Percentiles rank a stretch among this genome's conserved stretches.
Conservation (phyloP, 2,329 filamentous ascomycete species). For the Ophiocordyceps robertsii region DNA sequence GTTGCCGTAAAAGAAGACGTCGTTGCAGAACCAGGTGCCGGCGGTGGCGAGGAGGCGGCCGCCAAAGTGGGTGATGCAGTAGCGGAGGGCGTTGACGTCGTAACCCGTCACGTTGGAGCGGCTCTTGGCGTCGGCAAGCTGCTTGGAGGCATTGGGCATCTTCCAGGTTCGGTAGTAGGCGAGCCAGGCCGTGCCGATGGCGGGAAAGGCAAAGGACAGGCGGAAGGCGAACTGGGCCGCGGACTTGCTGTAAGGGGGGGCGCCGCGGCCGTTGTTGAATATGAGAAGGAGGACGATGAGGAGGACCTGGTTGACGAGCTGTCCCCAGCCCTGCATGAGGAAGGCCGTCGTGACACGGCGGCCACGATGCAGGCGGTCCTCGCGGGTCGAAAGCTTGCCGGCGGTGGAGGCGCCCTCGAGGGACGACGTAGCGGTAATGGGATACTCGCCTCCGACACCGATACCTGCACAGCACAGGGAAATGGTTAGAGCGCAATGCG, state of each 20-base stretch:
- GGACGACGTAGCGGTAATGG: conserved; percentile 89
- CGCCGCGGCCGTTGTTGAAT: conserved; percentile 66
- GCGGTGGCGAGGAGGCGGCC: conserved; percentile 77
- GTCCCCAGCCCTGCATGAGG: conserved; percentile 97
- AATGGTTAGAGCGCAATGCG: not conserved
- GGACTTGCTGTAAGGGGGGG: conserved; percentile 64
- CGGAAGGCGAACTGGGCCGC: conserved; percentile 84
- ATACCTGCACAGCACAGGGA: conserved; percentile 19
- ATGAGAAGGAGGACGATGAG: conserved; percentile 77
- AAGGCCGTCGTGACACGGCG: conserved; percentile 93
- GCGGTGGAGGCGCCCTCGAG: conserved; percentile 85
- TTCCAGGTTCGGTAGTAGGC: conserved; percentile 93
- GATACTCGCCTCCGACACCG: conserved; percentile 76
- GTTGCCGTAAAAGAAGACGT: conserved; percentile 98
- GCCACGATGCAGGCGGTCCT: conserved; percentile 89
- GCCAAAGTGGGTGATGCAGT: conserved; percentile 74
- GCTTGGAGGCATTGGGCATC: conserved; percentile 79
- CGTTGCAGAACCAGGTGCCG: conserved; percentile 87
- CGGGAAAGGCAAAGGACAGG: conserved; percentile 81
- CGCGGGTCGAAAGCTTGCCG: conserved; percentile 76
- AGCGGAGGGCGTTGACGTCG: conserved; percentile 67
- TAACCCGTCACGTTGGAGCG: conserved; percentile 83
- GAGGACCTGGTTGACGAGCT: conserved; percentile 84
- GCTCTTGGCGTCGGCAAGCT: conserved; percentile 72
- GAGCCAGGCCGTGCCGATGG: conserved; percentile 83